Conservation (phyloP, 805 yeast genomes). For the Candida boidinii region DNA sequence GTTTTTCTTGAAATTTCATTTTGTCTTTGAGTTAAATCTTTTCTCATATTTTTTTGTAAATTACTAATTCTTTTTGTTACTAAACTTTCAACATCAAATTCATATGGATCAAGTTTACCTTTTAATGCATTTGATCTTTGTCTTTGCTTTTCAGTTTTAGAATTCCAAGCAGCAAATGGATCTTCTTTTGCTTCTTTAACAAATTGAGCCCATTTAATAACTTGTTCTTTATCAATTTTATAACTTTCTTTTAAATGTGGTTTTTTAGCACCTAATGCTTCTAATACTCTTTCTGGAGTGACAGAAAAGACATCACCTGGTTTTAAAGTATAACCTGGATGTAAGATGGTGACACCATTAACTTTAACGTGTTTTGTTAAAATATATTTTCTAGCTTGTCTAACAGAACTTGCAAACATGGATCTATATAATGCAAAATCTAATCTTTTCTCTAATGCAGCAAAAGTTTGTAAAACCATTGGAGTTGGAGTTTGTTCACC, state of each 20-base stretch:
- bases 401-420: conserved; percentile 84
- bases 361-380: conserved; percentile 75
- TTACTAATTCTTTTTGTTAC: conserved; percentile 25
- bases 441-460: conserved; percentile 77
- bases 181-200: conserved; percentile 48
- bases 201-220: conserved; percentile 67
- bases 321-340: conserved; percentile 68
- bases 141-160: conserved; percentile 25
- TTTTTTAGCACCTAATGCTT: conserved; percentile 77
- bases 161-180: conserved; percentile 55
- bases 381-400: conserved; percentile 90
- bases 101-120: conserved; percentile 5
- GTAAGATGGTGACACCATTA: conserved; percentile 70
- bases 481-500: conserved; percentile 65
- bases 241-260: conserved; percentile 67
- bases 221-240: conserved; percentile 63
- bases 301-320: conserved; percentile 87
- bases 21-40: conserved; percentile 24
- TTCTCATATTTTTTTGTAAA: conserved; percentile 22
- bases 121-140: conserved; percentile 15
- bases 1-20: conserved; percentile 34
- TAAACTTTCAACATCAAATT: conserved; percentile 10
- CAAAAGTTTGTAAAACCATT: conserved; percentile 78
- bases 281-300: conserved; percentile 74
- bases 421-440: conserved; percentile 89